Percentiles rank a stretch among this genome's conserved stretches.
These are phyloP conservation scores for Tritrichomonas musculus DNA, from an alignment of 208 protist species.

Conservation along the genomic window DNA sequence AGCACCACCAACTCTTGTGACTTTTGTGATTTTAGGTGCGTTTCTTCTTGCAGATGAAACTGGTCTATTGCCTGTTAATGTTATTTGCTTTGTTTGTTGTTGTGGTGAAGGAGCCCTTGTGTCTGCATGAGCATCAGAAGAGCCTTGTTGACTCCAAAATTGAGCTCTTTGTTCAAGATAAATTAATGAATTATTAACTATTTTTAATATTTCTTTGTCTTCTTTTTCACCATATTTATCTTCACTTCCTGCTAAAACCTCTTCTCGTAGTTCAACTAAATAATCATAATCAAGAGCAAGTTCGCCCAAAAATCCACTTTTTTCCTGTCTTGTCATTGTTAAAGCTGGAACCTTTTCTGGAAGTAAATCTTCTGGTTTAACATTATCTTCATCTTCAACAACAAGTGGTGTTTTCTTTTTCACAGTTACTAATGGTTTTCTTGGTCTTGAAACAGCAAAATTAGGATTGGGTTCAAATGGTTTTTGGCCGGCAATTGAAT, in stretches of 20 bases:
- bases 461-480: conserved; percentile 27
- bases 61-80: too few relatives aligned
- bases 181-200: background rate
- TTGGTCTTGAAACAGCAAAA: background rate
- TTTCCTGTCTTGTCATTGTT: background rate
- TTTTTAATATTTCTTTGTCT: background rate
- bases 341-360: conserved; percentile 23
- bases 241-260: background rate
- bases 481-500: conserved; percentile 9
- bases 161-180: background rate
- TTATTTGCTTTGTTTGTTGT: too few relatives aligned
- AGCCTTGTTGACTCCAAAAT: background rate
- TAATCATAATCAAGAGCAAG: background rate
- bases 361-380: background rate
- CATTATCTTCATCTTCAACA: background rate
- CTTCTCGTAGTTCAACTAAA: background rate
- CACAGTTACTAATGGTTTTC: background rate
- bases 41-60: too few relatives aligned
- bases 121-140: too few relatives aligned
- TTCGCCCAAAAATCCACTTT: background rate
- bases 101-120: too few relatives aligned
- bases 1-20: too few relatives aligned
- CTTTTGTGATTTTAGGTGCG: too few relatives aligned
- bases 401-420: background rate
- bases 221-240: background rate